Base-by-base conservation (phyloP, 768 basidiomycete species). In the Cubamyces sp. region DNA sequence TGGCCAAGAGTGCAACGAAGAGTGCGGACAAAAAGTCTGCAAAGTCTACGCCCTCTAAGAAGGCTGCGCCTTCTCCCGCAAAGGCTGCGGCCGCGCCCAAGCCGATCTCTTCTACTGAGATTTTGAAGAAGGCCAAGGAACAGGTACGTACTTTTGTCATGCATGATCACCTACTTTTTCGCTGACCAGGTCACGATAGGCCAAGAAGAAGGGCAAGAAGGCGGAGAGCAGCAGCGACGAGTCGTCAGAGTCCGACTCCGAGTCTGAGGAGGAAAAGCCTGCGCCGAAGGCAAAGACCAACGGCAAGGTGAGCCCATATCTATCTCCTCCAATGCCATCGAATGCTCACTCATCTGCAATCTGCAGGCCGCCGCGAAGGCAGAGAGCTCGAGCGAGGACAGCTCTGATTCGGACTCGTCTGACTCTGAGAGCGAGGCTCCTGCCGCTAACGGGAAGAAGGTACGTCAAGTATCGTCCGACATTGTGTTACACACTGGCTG, bases 21-120 rank as follows among this genome's bases (percentile, higher is more conserved):
- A 78, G 73, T 64, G 65, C 64, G 21, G 74, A 75, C 68, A 76
- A 76, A 58, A 74, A 72, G 64, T 64, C 68, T n/a, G 69, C 61
- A 18, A 74, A 61, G 60, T 11, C 72, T 49, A 77, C 78, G 66
- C 77, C 68, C 28, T 66, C 60, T 14, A 74, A 73, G 64, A 78
- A 77, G 65, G 68, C 69, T n/a, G 76, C 64, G 25, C 60, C 60
- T 14, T 48, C 57, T 25, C 66, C 69, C 26, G 43, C 61, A 57
- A 77, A 69, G 69, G 73, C 68, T 59, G 64, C 70, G 23, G 62
- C 68, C 6, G 71, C 70, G 37, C 49, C 62, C 53, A 61, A 68
- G 9, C 74, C 74, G n/a, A 65, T 68, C 16, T 77, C 79, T 4
- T 74, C 79, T 15, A 81, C 77, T 64, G 78, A 79, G 52, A 79